A percentile compares a stretch with the other conserved stretches of the same genome.
Conservation (phyloP, 2,329 filamentous ascomycete genomes). For the Fusarium sp. region DNA sequence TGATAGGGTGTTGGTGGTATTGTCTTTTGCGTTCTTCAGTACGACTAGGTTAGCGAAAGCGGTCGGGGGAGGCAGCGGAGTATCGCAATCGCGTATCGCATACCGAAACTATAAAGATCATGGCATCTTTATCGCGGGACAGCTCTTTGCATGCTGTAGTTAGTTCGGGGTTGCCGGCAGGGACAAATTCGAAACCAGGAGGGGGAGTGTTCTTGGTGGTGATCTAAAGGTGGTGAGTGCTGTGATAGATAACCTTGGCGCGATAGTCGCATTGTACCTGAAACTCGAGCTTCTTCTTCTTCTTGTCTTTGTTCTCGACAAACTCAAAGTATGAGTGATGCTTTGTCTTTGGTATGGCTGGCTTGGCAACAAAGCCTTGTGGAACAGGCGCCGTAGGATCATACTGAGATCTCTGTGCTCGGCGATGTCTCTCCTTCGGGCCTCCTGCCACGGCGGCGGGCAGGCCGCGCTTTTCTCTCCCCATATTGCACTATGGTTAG, state of each 20-base stretch:
- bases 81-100: conserved; percentile 36
- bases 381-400: conserved; percentile 50
- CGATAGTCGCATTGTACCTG: conserved; percentile 59
- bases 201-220: conserved; percentile 65
- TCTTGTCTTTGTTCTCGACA: conserved; percentile 72
- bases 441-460: conserved; percentile 47
- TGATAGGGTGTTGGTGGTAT: conserved; percentile 53
- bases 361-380: conserved; percentile 52
- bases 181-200: conserved; percentile 72
- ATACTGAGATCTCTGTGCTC: conserved; percentile 47
- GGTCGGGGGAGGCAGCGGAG: neutral
- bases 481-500: conserved; percentile 49
- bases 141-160: conserved; percentile 73
- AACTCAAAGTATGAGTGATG: conserved; percentile 74
- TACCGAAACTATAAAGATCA: conserved; percentile 77
- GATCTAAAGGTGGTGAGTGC: conserved; percentile 57
- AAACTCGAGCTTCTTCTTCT: conserved; percentile 73
- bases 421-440: conserved; percentile 52
- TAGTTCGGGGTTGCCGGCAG: conserved; percentile 70
- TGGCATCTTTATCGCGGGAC: conserved; percentile 69
- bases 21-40: conserved; percentile 47
- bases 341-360: conserved; percentile 59
- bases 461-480: conserved; percentile 50
- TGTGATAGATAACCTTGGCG: conserved; percentile 30
- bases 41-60: conserved; percentile 19